These are phyloP conservation scores for Trypanosoma conorhini DNA, from an alignment of 208 protist genomes.

Conservation along the genomic window DNA sequence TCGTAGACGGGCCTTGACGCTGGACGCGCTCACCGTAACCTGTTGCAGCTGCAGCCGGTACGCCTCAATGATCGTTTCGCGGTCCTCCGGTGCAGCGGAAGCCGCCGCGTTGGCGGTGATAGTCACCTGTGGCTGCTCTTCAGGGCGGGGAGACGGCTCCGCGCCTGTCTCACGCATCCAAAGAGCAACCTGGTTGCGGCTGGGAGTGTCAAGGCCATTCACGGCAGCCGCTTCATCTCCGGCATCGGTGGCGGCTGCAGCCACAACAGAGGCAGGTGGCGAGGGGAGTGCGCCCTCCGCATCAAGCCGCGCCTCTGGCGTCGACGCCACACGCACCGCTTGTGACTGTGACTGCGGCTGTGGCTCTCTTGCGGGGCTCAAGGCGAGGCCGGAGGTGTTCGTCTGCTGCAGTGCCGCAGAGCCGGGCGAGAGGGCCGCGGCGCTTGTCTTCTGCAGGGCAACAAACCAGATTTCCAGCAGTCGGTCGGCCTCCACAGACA, in stretches of 20 bases:
- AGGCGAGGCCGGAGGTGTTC: not conserved
- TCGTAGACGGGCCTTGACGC: conserved; percentile 3
- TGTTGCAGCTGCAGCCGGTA: conserved; percentile 6
- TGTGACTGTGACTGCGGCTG: not conserved
- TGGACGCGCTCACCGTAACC: conserved; percentile 2
- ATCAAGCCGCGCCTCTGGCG: not conserved
- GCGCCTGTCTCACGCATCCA: not conserved
- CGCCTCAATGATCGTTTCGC: conserved; percentile 6
- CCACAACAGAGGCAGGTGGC: too few species aligned
- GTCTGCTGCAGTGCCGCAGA: not conserved
- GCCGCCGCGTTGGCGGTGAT: not conserved
- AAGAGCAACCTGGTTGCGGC: too few species aligned
- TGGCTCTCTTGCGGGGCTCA: not conserved
- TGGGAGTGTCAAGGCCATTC: not conserved
- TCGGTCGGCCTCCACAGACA: not conserved
- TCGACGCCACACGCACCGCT: not conserved
- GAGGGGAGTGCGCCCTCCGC: too few species aligned
- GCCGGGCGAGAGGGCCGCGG: not conserved
- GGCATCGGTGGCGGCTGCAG: not conserved
- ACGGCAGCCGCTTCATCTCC: not conserved
- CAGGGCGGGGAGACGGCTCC: not conserved
- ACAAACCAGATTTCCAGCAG: conserved; percentile 9
- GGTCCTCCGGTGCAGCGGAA: not conserved
- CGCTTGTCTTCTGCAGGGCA: conserved; percentile 9
- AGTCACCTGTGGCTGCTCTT: not conserved